A percentile compares a stretch with the other conserved stretches of the same genome.
phyloP scores from a whole-genome alignment of 192 early-diverging fungal species.

The Chytriomyces sp. region DNA sequence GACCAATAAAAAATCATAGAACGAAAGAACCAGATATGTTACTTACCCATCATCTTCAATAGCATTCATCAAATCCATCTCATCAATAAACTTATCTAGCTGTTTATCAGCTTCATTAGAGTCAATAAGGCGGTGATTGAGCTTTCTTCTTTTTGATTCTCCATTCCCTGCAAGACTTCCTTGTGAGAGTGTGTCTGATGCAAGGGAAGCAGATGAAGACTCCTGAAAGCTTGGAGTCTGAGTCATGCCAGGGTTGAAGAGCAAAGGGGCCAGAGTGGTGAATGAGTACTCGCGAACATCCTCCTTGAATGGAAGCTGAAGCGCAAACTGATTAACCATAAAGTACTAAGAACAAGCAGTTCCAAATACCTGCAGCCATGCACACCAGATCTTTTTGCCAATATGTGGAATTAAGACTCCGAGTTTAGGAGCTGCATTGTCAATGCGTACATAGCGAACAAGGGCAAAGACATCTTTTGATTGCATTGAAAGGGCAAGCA shows the following conservation, averaged over 20 bases:
- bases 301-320: conserved; percentile 71
- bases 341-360: neutral
- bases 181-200: neutral
- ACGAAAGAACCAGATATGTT: neutral
- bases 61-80: conserved; percentile 61
- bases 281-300: conserved; percentile 61
- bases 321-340: neutral
- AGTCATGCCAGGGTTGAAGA: conserved; percentile 1
- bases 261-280: conserved; percentile 48
- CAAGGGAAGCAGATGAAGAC: conserved; percentile 16
- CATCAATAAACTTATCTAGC: conserved; percentile 59
- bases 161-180: neutral
- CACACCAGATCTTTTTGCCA: conserved; percentile 44
- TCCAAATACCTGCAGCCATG: conserved; percentile 46
- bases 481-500: conserved; percentile 51
- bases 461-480: conserved; percentile 60
- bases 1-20: neutral
- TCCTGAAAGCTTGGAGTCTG: neutral
- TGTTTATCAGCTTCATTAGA: conserved; percentile 52
- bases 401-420: conserved; percentile 61
- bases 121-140: conserved; percentile 46
- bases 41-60: conserved; percentile 51
- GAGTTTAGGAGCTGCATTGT: conserved; percentile 60
- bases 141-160: conserved; percentile 27
- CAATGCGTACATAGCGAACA: conserved; percentile 59